Base-by-base conservation (phyloP, 2,329 filamentous ascomycete genomes). In the Fusarium oligoseptatum region DNA sequence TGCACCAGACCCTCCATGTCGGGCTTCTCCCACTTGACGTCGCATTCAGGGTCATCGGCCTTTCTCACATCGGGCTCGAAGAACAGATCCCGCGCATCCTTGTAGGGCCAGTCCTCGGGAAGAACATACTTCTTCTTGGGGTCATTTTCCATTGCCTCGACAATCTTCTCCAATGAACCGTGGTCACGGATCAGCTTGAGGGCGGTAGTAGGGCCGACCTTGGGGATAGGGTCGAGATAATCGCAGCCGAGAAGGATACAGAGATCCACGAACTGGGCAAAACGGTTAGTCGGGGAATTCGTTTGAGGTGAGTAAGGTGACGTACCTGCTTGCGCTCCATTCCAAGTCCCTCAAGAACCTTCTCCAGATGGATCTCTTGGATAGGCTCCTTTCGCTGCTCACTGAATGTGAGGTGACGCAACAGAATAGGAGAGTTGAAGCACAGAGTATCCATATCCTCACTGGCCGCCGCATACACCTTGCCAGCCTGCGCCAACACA, bases 401-500 rank as follows among this genome's bases (percentile, higher is more conserved):
- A 81, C 95, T 97, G 83, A 98, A 98, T 2, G 97, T 99, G 73
- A 99, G 89, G 84, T 99, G 95, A 60, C 97, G 90, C 74, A 99
- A 86, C 56, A 99, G 86, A 68, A 99, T 95, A 0, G 97, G 97
- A 61, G 95, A 89, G 79, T 98, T 92, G 83, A 99, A 99, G 80
- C 96, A 98, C 65, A 99, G 87, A 0, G 97, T 99, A 81, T 99
- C 97, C 97, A 99, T 99, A 84, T 99, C 97, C 85, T 99, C 97
- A 74, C 94, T 97, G 3, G 97, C 97, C 22, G 97, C 97, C 4
- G 95, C 97, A 82, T 97, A 99, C 61, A 99, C 97, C 85, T 98
- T 98, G 41, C 95, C 96, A 6, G 94, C 95, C 71, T 93, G 89
- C 1, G 97, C 97, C 71, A 99, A 88, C 45, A 92, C 93, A 4